Evolutionary conservation across 2,329 filamentous ascomycete species (phyloP).

Genomic region (Fusarium sp.): DNA sequence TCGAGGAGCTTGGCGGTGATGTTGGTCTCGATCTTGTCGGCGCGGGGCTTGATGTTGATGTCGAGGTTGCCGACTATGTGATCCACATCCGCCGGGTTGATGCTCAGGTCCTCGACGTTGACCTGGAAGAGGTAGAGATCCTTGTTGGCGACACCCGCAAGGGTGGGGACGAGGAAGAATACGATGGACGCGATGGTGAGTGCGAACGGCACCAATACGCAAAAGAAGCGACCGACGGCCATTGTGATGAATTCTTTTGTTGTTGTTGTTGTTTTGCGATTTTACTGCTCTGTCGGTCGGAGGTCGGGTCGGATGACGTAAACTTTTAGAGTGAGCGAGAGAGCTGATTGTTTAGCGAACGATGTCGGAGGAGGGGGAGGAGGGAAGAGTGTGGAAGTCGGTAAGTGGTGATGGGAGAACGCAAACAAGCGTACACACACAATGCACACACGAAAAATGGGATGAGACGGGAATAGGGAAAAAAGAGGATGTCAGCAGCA

Average conservation of each 20-base stretch:
- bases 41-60: conserved; percentile 34
- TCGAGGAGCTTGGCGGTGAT: conserved; percentile 66
- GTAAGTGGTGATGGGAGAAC: neutral
- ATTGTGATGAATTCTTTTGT: conserved; percentile 44
- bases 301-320: conserved; percentile 39
- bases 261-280: conserved; percentile 4
- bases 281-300: conserved; percentile 4
- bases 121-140: conserved; percentile 68
- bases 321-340: conserved; percentile 28
- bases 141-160: conserved; percentile 67
- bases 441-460: conserved; percentile 6
- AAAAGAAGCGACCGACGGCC: conserved; percentile 81
- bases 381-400: neutral
- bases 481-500: conserved; percentile 6
- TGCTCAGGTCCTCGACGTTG: conserved; percentile 68
- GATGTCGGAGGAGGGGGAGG: conserved; percentile 12
- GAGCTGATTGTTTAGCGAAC: conserved; percentile 25
- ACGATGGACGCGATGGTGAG: conserved; percentile 83
- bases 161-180: conserved; percentile 69
- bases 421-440: conserved; percentile 9
- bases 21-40: conserved; percentile 51
- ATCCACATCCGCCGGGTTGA: conserved; percentile 48
- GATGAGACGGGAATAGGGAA: conserved; percentile 8
- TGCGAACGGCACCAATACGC: conserved; percentile 87
- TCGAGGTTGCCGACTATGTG: conserved; percentile 49